These are phyloP conservation scores for Grosmannia serpens DNA, from an alignment of 2,329 filamentous ascomycete genomes.

Conservation along the genomic window DNA sequence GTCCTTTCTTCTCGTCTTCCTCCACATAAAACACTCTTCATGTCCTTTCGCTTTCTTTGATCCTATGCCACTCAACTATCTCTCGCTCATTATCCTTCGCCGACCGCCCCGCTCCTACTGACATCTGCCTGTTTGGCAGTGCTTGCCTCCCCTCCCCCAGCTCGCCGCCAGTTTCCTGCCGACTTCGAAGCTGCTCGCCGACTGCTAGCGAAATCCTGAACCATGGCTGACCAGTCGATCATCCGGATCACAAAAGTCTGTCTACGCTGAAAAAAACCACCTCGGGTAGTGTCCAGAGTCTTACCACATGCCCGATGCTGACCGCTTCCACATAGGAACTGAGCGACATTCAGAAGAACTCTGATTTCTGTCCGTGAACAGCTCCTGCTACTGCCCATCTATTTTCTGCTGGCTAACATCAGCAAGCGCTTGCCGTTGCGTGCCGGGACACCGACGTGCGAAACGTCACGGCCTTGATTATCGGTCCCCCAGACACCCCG, in stretches of 20 bases:
- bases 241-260: constrained; percentile 75
- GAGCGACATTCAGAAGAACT: constrained; percentile 69
- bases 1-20: background rate
- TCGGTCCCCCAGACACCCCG: constrained; percentile 86
- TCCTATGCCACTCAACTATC: background rate
- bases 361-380: constrained; percentile 60
- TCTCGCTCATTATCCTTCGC: background rate
- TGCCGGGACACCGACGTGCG: constrained; percentile 83
- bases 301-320: constrained; percentile 1
- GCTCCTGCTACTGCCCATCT: too few species aligned
- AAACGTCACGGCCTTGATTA: constrained; percentile 74
- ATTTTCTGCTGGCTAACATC: background rate
- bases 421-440: constrained; percentile 68
- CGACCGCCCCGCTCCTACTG: background rate
- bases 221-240: constrained; percentile 75
- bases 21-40: background rate
- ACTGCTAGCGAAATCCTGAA: constrained; percentile 1
- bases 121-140: background rate
- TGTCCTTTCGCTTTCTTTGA: background rate
- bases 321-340: constrained; percentile 50
- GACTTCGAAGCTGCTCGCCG: background rate
- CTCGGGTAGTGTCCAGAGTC: constrained; percentile 1
- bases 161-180: background rate
- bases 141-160: background rate
- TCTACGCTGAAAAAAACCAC: constrained; percentile 4